Base-by-base conservation (phyloP, 139 green algal genomes). In the Tetratostichococcus sp. region DNA sequence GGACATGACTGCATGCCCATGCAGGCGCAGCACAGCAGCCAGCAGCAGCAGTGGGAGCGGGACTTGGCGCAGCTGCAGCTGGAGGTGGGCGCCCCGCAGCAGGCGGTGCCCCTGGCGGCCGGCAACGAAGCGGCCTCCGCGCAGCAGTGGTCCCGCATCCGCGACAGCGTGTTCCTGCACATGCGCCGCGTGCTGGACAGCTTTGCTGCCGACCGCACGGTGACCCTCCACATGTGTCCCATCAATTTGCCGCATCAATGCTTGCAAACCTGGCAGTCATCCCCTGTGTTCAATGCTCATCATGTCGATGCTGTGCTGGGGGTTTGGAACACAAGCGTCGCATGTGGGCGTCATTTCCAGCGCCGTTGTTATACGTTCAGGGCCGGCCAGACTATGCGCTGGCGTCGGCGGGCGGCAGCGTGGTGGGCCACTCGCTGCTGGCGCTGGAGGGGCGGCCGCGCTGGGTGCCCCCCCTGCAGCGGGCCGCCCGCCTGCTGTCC, bases 361-460 rank as follows among this genome's bases (percentile, higher is more conserved):
- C n/a, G n/a, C n/a, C n/a, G n/a, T n/a, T n/a, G n/a, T n/a, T n/a
- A n/a, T n/a, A n/a, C 31, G 6, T 57, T 34, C 80, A 70, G 80
- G 80, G 77, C 1, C 32, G 71, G 70, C 72, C 73, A 30, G 80
- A 85, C 70, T 85, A 59, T 23, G 80, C 80, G 0, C 71, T 83
- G 35, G 42, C 67, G 1, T 67, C 67, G 17, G 73, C 65, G 17
- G 80, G 80, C 8, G 77, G 62, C 23, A 57, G 33, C 22, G 77
- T 85, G 30, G 43, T 83, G 35, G 72, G 71, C 1, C 80, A 85
- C 70, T 77, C 70, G 0, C 57, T 43, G n/a, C 39, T 80, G 17
- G 42, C 34, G 42, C 70, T 58, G 11, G 35, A 43, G n/a, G 30
- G 26, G 17, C 50, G 4, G 34, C 74, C 42, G 58, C 59, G 23